These are phyloP conservation scores for Didymellaceae sp. DNA, from an alignment of 2,329 filamentous ascomycete genomes.

Conservation along the genomic window DNA sequence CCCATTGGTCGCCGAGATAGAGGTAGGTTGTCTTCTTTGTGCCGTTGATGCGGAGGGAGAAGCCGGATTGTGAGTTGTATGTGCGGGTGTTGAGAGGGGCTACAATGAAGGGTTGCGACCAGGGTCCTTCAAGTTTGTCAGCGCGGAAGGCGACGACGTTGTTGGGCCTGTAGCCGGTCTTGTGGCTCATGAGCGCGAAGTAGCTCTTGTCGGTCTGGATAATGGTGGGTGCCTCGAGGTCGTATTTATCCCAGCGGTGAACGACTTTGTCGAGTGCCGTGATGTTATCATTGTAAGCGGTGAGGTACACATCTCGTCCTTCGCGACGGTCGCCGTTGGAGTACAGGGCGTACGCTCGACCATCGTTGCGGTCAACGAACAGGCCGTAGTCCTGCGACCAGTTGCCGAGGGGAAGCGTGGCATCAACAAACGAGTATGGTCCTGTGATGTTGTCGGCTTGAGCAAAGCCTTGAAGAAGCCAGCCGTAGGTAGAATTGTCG, in stretches of 20 bases:
- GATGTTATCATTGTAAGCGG: conserved; percentile 60
- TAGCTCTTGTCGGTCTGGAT: conserved; percentile 67
- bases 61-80: conserved; percentile 62
- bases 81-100: conserved; percentile 59
- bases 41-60: conserved; percentile 57
- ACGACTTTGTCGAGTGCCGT: conserved; percentile 60
- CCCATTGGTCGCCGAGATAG: conserved; percentile 62
- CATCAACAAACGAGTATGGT: conserved; percentile 62
- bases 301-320: conserved; percentile 65
- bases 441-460: conserved; percentile 60
- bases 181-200: conserved; percentile 67
- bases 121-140: conserved; percentile 58
- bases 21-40: conserved; percentile 58
- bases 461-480: conserved; percentile 64
- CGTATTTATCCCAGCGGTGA: conserved; percentile 65
- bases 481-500: conserved; percentile 63
- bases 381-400: conserved; percentile 69
- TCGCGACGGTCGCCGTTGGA: conserved; percentile 64
- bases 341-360: conserved; percentile 63
- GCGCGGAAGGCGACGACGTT: conserved; percentile 65
- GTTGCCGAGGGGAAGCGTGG: conserved; percentile 63
- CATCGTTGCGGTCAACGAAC: conserved; percentile 66
- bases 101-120: conserved; percentile 63
- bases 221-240: conserved; percentile 66
- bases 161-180: conserved; percentile 68